Percentiles rank a stretch among this genome's conserved stretches.
These are phyloP conservation scores for Mucor piriformis DNA, from an alignment of 371 early-diverging fungal genomes.

Conservation along the genomic window DNA sequence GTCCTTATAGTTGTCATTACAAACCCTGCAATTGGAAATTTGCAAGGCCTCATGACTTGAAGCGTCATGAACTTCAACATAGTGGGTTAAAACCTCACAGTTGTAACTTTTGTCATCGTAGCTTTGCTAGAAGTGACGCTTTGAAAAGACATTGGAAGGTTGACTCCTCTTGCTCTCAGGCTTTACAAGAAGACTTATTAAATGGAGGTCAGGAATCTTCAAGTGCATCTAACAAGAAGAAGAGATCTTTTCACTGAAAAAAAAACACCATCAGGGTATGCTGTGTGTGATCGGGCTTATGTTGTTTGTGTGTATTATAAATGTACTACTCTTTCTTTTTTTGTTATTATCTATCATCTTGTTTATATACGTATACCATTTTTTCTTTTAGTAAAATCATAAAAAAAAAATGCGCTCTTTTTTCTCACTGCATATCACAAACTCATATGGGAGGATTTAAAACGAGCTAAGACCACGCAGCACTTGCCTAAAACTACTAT, in stretches of 20 bases:
- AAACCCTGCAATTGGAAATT: constrained; percentile 61
- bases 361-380: neutral
- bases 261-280: no score
- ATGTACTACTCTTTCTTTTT: neutral
- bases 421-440: neutral
- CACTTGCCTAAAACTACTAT: neutral
- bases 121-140: constrained; percentile 78
- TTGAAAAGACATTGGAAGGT: constrained; percentile 56
- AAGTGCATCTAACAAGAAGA: constrained; percentile 1
- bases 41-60: constrained; percentile 75
- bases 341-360: neutral
- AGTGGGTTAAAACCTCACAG: constrained; percentile 61
- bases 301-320: no score
- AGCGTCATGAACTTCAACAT: constrained; percentile 75
- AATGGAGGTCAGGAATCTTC: neutral
- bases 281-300: no score
- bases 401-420: neutral
- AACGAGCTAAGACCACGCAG: neutral
- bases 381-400: neutral
- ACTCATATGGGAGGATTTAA: neutral
- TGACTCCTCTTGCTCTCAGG: constrained; percentile 18
- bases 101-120: constrained; percentile 63
- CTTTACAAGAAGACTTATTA: constrained; percentile 1
- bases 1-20: constrained; percentile 64
- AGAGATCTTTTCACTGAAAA: no score